These are phyloP conservation scores for Protomyces arabidopsidicola DNA, from an alignment of 1,139 yeast genomes.

Conservation along the genomic window DNA sequence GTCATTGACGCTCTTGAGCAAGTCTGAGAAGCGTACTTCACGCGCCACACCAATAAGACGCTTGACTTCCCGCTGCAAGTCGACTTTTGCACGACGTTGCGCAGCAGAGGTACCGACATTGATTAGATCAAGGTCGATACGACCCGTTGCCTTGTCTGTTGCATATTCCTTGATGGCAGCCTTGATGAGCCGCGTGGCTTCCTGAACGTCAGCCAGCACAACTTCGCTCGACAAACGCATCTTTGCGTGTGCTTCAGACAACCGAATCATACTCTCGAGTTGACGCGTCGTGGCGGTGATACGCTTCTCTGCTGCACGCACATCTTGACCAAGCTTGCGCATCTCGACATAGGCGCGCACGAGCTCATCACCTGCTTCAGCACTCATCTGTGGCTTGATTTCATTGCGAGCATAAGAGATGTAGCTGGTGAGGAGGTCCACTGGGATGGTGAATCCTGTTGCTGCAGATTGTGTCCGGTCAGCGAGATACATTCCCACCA, in stretches of 20 bases:
- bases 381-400: slow-evolving; percentile 68
- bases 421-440: slow-evolving; percentile 79
- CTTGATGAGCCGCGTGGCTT: slow-evolving; percentile 85
- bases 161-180: slow-evolving; percentile 97
- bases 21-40: slow-evolving; percentile 57
- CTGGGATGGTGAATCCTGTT: slow-evolving; percentile 63
- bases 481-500: slow-evolving; percentile 87
- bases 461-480: slow-evolving; percentile 76
- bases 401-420: slow-evolving; percentile 89
- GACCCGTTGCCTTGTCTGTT: slow-evolving; percentile 93
- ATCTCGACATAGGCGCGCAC: slow-evolving; percentile 89
- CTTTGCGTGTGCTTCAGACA: slow-evolving; percentile 95
- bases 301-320: slow-evolving; percentile 77
- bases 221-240: slow-evolving; percentile 76
- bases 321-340: slow-evolving; percentile 92
- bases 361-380: slow-evolving; percentile 75
- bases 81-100: slow-evolving; percentile 74
- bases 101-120: slow-evolving; percentile 93
- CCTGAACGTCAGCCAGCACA: slow-evolving; percentile 77
- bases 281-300: slow-evolving; percentile 98
- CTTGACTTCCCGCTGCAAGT: slow-evolving; percentile 59
- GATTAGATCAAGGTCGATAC: slow-evolving; percentile 93
- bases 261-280: slow-evolving; percentile 88
- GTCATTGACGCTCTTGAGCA: slow-evolving; percentile 62
- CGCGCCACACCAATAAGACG: slow-evolving; percentile 40